Evolutionary conservation across 257 asterid genomes (phyloP).

Genomic region (Echium plantagineum): DNA sequence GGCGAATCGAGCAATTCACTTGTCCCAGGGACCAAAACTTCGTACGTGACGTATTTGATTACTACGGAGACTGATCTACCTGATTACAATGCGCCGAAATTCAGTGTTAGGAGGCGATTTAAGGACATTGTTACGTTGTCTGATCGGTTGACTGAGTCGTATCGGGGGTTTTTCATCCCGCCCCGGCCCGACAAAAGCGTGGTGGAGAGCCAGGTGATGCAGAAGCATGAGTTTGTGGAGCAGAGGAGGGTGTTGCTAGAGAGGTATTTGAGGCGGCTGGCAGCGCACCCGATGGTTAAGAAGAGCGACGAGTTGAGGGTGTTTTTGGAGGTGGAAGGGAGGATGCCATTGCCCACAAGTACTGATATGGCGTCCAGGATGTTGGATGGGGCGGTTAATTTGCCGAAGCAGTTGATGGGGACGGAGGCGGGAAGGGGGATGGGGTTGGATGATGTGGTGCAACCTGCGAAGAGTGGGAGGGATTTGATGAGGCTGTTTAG

Average conservation of each 20-base stretch:
- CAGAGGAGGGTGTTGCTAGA: constrained; percentile 88
- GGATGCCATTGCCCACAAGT: constrained; percentile 61
- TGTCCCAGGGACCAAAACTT: constrained; percentile 63
- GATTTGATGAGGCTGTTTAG: constrained; percentile 83
- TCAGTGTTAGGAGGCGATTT: constrained; percentile 70
- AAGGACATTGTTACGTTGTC: constrained; percentile 77
- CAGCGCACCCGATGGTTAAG: constrained; percentile 61
- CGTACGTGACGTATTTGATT: constrained; percentile 61
- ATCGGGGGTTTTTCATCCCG: constrained; percentile 77
- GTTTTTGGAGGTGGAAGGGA: constrained; percentile 79
- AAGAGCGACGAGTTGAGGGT: constrained; percentile 88
- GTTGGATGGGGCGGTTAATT: constrained; percentile 86
- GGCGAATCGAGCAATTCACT: constrained; percentile 56
- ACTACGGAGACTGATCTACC: constrained; percentile 57
- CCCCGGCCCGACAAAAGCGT: constrained; percentile 92
- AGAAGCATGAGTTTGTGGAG: constrained; percentile 93
- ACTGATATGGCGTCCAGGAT: constrained; percentile 75
- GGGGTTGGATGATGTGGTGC: constrained; percentile 84
- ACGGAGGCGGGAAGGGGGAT: constrained; percentile 35
- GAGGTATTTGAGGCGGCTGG: constrained; percentile 70
- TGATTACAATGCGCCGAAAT: constrained; percentile 57
- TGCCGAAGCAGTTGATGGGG: constrained; percentile 86
- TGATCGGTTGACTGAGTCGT: constrained; percentile 64
- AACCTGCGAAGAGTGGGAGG: constrained; percentile 83
- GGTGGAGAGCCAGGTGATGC: constrained; percentile 96